Conservation (phyloP, 192 early-diverging fungal species). For the Chytriomyces hyalinus region DNA sequence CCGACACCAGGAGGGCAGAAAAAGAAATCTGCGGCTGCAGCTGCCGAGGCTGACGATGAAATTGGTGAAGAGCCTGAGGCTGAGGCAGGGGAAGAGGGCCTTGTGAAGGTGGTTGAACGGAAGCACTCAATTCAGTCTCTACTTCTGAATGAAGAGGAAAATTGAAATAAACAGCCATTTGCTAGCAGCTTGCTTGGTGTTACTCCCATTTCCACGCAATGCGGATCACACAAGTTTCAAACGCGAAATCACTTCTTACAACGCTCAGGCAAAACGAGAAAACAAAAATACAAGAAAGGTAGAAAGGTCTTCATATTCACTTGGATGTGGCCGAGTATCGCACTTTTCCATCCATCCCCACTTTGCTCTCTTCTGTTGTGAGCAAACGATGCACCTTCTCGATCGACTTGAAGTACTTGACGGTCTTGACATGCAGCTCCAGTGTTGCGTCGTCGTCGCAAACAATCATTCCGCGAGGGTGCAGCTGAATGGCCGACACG, state of each 20-base stretch:
- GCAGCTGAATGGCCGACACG: constrained; percentile 82
- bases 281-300: background rate
- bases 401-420: constrained; percentile 87
- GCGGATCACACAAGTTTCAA: too few relatives aligned
- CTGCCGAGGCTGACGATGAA: background rate
- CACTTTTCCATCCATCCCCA: constrained; percentile 30
- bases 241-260: too few relatives aligned
- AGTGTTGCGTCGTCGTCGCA: constrained; percentile 89
- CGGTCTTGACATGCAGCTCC: constrained; percentile 88
- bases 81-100: background rate
- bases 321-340: constrained; percentile 1
- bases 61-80: background rate
- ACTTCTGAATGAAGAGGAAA: background rate
- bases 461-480: constrained; percentile 79
- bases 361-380: constrained; percentile 16
- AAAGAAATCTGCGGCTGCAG: constrained; percentile 10
- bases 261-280: background rate
- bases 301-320: background rate
- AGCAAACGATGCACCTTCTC: constrained; percentile 75
- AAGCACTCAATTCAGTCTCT: background rate
- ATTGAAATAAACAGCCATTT: background rate
- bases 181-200: too few relatives aligned
- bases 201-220: too few relatives aligned
- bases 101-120: background rate
- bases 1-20: constrained; percentile 30